Evolutionary conservation across 2,329 filamentous ascomycete species (phyloP), one percentile per base, ranked within the genome.

Genomic region (Talaromyces albobiverticillius): DNA sequence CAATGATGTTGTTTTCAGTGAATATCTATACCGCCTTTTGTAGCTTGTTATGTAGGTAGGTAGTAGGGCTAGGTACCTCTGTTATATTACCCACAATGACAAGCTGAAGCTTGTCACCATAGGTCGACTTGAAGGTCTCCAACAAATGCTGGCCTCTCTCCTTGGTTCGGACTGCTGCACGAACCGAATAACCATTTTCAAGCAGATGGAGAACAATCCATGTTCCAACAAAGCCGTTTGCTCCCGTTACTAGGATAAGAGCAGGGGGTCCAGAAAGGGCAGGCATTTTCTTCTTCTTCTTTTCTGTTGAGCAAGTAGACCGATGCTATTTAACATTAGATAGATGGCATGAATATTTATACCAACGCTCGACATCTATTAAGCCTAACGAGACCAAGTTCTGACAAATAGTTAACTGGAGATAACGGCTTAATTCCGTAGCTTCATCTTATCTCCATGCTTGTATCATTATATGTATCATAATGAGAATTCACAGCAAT

Each of bases 51-150:
- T n/a, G n/a, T n/a, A n/a, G n/a, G n/a, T n/a, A n/a, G n/a, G n/a
- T n/a, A n/a, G 22, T 20, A 16, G 11, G 7, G 16, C 13, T 20
- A 4, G 10, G 7, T 22, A 32, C 45, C 26, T 47, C 45, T 34
- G 31, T 38, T 9, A 49, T 26, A 23, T 40, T 25, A 14, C 32
- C 46, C 20, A 38, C 34, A 4, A 49, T 16, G 10, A 22, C 25
- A 40, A 49, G 13, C 34, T 49, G n/a, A 25, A 49, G 20, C 22
- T 49, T 49, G 14, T 26, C 36, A 22, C 46, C 46, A 40, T 49
- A 49, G 20, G n/a, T n/a, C n/a, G 32, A 38, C 34, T 49, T 16
- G 22, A 40, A 49, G 2, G 13, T 26, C 22, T 26, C n/a, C 20
- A n/a, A 9, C 13, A 49, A n/a, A 31, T 49, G 14, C 14, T 40